These are phyloP conservation scores for Saccharomycopsis hybrid DNA, from an alignment of 1,139 yeast species.

Conservation along the genomic window DNA sequence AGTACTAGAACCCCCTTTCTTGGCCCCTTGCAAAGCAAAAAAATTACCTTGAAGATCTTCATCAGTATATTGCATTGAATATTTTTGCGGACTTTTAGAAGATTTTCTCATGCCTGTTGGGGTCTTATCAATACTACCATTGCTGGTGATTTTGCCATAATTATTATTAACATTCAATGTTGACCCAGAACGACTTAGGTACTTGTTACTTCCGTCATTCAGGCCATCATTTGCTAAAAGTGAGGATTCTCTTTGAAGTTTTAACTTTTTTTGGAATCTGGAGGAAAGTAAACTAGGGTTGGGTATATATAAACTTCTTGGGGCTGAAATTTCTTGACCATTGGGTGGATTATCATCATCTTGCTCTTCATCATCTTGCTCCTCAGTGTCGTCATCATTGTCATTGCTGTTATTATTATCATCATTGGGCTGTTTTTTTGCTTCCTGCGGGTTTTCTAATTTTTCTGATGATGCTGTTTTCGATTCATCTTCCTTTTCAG, in stretches of 20 bases:
- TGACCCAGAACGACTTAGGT: not conserved
- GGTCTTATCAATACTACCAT: too few species aligned
- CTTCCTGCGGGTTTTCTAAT: conserved; percentile 1
- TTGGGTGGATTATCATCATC: conserved; percentile 2
- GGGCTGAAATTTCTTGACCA: not conserved
- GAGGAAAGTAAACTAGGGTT: conserved; percentile 7
- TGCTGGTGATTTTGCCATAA: not conserved
- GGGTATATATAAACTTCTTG: conserved; percentile 4
- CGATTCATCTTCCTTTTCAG: conserved; percentile 1
- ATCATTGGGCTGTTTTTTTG: not conserved
- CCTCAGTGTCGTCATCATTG: not conserved
- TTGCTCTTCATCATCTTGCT: conserved; percentile 1
- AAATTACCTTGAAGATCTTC: too few species aligned
- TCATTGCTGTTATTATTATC: conserved; percentile 1
- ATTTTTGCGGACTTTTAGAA: not conserved
- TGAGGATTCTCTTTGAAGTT: conserved; percentile 13
- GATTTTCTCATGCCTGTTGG: not conserved
- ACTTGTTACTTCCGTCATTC: not conserved
- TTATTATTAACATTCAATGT: conserved; percentile 3
- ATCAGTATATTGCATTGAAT: not conserved
- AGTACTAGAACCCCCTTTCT: not conserved
- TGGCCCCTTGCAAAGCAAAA: too few species aligned
- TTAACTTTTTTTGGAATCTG: conserved; percentile 14
- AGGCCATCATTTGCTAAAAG: conserved; percentile 1
- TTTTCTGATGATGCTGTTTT: conserved; percentile 1